A percentile compares a stretch with the other conserved stretches of the same genome.
These are phyloP conservation scores for Suillus hirtellus DNA, from an alignment of 768 basidiomycete species.

Conservation along the genomic window DNA sequence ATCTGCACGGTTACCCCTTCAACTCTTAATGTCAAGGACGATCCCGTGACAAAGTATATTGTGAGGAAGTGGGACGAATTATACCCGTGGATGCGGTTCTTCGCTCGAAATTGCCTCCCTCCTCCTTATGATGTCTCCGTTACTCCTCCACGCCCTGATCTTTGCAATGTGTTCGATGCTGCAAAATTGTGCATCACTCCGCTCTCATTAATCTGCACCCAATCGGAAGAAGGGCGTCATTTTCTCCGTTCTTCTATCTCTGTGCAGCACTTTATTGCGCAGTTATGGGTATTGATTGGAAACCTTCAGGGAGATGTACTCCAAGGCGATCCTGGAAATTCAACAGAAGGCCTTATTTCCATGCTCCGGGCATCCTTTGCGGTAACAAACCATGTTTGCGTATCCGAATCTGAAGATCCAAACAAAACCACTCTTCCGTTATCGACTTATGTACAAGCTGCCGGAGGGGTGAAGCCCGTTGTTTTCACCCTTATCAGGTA, in stretches of 20 bases:
- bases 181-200: neutral
- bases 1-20: neutral
- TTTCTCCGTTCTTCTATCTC: neutral
- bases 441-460: neutral
- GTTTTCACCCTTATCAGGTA: neutral
- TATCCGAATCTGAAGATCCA: constrained; percentile 2
- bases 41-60: neutral
- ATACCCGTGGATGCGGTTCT: constrained; percentile 2
- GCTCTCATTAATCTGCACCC: neutral
- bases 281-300: neutral
- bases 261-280: neutral
- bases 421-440: neutral
- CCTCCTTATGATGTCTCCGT: constrained; percentile 5
- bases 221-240: neutral
- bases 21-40: neutral
- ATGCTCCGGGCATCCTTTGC: neutral
- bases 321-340: neutral
- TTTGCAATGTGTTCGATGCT: neutral
- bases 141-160: neutral
- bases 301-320: neutral
- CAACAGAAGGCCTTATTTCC: neutral
- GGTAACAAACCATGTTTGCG: neutral
- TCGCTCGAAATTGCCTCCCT: neutral
- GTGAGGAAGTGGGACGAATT: neutral
- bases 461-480: neutral